Conservation (phyloP, 148 eudicot species). For the Persicaria maculosa region DNA sequence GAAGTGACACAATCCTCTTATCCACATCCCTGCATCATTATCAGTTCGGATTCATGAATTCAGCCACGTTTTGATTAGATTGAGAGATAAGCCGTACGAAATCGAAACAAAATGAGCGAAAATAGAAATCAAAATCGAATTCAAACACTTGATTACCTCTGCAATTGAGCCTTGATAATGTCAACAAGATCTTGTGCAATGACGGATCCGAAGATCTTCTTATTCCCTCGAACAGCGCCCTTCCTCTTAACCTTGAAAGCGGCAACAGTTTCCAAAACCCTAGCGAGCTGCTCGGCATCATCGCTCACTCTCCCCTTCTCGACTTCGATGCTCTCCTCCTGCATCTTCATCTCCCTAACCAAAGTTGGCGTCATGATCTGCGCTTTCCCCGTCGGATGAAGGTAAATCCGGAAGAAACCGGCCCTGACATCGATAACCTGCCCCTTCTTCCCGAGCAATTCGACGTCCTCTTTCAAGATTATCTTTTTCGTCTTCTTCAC, state of each 20-base stretch:
- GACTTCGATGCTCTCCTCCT: conserved; percentile 90
- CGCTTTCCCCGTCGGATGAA: conserved; percentile 73
- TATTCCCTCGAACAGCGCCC: conserved; percentile 63
- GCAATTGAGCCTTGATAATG: conserved; percentile 89
- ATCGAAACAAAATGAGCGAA: neutral
- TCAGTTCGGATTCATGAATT: too few species aligned
- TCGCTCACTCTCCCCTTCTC: conserved; percentile 89
- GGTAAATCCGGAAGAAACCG: conserved; percentile 70
- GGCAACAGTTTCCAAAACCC: conserved; percentile 79
- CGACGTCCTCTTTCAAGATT: conserved; percentile 77
- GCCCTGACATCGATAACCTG: conserved; percentile 78
- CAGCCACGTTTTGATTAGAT: too few species aligned
- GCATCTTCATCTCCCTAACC: conserved; percentile 89
- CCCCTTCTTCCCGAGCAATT: conserved; percentile 74
- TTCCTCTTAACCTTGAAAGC: conserved; percentile 91
- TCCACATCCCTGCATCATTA: conserved; percentile 57
- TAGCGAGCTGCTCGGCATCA: conserved; percentile 88
- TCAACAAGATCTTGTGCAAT: conserved; percentile 97
- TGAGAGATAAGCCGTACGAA: too few species aligned
- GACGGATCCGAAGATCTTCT: conserved; percentile 88
- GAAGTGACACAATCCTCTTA: conserved; percentile 65
- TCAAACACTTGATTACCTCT: conserved; percentile 43
- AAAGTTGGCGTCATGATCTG: conserved; percentile 59
- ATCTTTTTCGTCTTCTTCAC: conserved; percentile 21
- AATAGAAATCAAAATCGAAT: neutral